These are phyloP conservation scores for Agarophyton chilense DNA, from an alignment of 23 red algal species.

Conservation along the genomic window DNA sequence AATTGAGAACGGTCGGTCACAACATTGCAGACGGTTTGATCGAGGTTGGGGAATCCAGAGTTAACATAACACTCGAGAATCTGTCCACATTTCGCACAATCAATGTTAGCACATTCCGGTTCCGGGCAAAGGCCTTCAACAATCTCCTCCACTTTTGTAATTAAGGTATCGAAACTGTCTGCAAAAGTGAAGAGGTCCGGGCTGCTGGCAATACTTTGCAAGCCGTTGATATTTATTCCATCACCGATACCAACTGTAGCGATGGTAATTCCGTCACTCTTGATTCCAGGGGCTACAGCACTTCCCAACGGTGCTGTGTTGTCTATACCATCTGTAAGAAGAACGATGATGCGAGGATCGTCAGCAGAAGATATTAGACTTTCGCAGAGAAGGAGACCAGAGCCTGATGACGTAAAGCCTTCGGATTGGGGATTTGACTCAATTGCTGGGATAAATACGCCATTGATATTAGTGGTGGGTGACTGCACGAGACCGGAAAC, in stretches of 20 bases:
- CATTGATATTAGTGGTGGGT: conserved; percentile 29
- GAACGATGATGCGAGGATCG: conserved; percentile 33
- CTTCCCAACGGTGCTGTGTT: background rate
- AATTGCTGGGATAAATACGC: conserved; percentile 29
- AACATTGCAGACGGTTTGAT: conserved; percentile 4
- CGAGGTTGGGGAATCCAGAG: conserved; percentile 16
- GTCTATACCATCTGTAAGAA: conserved; percentile 54
- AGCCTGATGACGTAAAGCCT: background rate
- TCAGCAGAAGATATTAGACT: background rate
- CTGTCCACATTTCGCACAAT: conserved; percentile 41
- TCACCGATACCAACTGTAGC: conserved; percentile 26
- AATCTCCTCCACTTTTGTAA: conserved; percentile 1
- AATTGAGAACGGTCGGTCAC: conserved; percentile 20
- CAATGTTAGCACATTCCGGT: conserved; percentile 23
- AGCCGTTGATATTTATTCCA: background rate
- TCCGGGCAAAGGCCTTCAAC: conserved; percentile 14
- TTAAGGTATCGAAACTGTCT: background rate
- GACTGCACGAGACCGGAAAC: background rate
- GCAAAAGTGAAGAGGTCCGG: conserved; percentile 32
- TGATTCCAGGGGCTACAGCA: background rate
- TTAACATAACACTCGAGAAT: conserved; percentile 56
- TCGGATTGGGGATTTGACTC: background rate
- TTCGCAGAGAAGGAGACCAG: conserved; percentile 5
- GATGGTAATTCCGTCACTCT: background rate
- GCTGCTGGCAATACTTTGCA: conserved; percentile 6